phyloP scores from a whole-genome alignment of 2,329 filamentous ascomycete genomes.

The Aphanocladium album region DNA sequence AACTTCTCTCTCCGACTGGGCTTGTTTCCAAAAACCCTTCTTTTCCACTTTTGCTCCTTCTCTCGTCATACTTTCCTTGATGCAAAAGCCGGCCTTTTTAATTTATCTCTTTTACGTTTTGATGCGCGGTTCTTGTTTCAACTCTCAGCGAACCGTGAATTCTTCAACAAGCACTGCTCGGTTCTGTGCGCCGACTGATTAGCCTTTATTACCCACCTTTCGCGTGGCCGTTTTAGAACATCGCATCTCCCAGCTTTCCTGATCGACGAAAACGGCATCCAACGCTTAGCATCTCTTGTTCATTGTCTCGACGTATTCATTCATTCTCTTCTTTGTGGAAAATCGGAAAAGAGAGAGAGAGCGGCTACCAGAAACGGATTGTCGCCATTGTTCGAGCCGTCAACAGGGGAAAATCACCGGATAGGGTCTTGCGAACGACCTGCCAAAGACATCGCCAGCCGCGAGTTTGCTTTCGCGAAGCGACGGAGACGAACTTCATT shows the following conservation, averaged over 20 bases:
- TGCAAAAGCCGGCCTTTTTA: not conserved
- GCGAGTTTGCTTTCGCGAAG: not conserved
- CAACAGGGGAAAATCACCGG: not conserved
- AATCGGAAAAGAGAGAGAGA: not conserved
- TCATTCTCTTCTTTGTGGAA: not conserved
- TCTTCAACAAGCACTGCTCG: not conserved
- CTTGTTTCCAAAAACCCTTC: constrained; percentile 10
- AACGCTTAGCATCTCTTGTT: not conserved
- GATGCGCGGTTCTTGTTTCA: constrained; percentile 3
- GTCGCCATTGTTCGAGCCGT: not conserved
- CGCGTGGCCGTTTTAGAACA: not conserved
- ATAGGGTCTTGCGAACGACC: not conserved
- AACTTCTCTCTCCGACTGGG: constrained; percentile 5
- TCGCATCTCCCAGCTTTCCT: not conserved
- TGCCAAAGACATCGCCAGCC: not conserved
- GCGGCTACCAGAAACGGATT: not conserved
- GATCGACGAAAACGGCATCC: not conserved
- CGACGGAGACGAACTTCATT: not conserved
- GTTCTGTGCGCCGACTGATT: not conserved
- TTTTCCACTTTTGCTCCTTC: not conserved
- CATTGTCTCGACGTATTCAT: not conserved
- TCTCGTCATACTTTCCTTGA: not conserved
- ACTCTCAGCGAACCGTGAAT: not conserved
- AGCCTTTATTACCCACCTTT: not conserved
- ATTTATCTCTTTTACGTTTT: not conserved